Evolutionary conservation across 768 basidiomycete genomes (phyloP), one percentile per base, ranked within the genome.

Genomic region (Boletus subcaerulescens): DNA sequence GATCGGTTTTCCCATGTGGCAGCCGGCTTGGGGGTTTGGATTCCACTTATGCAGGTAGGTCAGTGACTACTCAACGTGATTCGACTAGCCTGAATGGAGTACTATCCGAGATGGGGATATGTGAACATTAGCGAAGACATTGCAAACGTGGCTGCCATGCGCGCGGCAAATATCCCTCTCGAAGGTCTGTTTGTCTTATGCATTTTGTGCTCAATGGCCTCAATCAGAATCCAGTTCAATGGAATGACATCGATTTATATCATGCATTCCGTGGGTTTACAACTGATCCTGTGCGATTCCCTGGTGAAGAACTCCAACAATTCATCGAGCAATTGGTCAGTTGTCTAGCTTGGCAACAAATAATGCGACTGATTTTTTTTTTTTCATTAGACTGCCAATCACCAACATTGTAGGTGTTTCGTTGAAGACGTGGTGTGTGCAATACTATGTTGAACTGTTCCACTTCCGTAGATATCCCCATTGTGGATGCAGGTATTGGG

Each of bases 201-300:
- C 4, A 15, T 17, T 35, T 35, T 17, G 17, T 39, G n/a, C 38
- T 24, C 5, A 1, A 35, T 45, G 11, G 18, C 12, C 35, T 56
- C 6, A 67, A 53, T 15, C 18, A 17, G 0, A 18, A 13, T 26
- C 18, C 35, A 86, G 85, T 83, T 42, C 87, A 87, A 78, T 89
- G 87, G 87, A 88, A 85, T 62, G 87, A 89, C 59, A 86, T 89
- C 56, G 87, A 89, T 69, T 57, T 89, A 49, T 89, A 87, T 60
- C 82, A 87, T 60, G 80, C 85, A 26, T 74, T 78, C 35, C 77
- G 87, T 15, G 87, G 86, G 67, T 87, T 88, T 59, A 89, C 87
- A 5, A 70, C 78, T 8, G 86, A 88, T 64, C 85, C 86, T 13
- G 77, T 82, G 29, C 78, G 74, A 42, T 89, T 82, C 74, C 82